These are phyloP conservation scores for Arabidopsis arenosa DNA, from an alignment of 345 rosid species.

Conservation along the genomic window DNA sequence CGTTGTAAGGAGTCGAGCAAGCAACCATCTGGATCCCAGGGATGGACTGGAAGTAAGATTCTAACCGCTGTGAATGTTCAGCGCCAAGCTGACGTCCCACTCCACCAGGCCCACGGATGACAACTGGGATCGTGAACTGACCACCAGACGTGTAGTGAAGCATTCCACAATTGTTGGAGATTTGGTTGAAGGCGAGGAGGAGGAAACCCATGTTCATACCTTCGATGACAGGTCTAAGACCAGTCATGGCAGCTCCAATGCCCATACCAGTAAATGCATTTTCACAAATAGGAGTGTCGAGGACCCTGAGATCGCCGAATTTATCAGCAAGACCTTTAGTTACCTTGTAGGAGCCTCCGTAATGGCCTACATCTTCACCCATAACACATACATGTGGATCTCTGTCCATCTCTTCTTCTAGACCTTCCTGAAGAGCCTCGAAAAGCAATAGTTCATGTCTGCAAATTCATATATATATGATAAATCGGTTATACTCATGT, in stretches of 20 bases:
- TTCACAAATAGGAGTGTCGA: slow-evolving; percentile 95
- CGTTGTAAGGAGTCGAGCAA: slow-evolving; percentile 97
- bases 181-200: slow-evolving; percentile 96
- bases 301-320: slow-evolving; percentile 92
- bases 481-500: too few species aligned
- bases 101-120: slow-evolving; percentile 99
- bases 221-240: slow-evolving; percentile 84
- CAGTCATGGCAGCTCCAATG: slow-evolving; percentile 95
- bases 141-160: slow-evolving; percentile 99
- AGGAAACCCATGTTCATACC: slow-evolving; percentile 99
- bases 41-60: slow-evolving; percentile 96
- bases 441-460: slow-evolving; percentile 91
- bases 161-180: slow-evolving; percentile 99
- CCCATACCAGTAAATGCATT: slow-evolving; percentile 98
- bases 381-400: slow-evolving; percentile 81
- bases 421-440: slow-evolving; percentile 90
- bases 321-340: slow-evolving; percentile 76
- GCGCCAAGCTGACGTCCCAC: slow-evolving; percentile 98
- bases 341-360: slow-evolving; percentile 96
- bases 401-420: slow-evolving; percentile 99
- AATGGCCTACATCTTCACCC: slow-evolving; percentile 99
- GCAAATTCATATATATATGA: too few species aligned
- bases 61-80: slow-evolving; percentile 95
- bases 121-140: slow-evolving; percentile 85
- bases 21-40: slow-evolving; percentile 99